Evolutionary conservation across 2,329 filamentous ascomycete species (phyloP), one percentile per base, ranked within the genome.

Genomic region (Alternaria novae-zelandiae): DNA sequence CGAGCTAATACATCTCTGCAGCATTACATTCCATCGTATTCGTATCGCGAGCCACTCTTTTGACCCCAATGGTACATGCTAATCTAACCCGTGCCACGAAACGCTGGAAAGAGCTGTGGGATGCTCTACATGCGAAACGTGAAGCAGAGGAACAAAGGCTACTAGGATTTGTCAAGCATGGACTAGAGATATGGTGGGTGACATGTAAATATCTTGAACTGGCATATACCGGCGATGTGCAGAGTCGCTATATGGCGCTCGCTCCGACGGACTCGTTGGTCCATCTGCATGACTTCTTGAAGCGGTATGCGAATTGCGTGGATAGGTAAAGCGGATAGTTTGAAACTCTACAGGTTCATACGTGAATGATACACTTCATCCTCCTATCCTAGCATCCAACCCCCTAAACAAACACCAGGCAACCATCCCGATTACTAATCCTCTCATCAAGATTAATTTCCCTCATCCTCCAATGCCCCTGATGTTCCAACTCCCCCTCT

Each of bases 391-490:
- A 2, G 0, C 2, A 12, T 7, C 0, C 25, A 17, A 30, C 15
- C 26, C 17, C 23, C 41, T 66, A 72, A 6, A 75, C 55, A 54
- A 74, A 70, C 26, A 70, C 70, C 57, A 75, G 57, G 41, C 66
- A 70, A 1, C 73, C 73, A 43, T 75, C 57, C 54, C 62, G 59
- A 28, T 74, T 75, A 1, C 63, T 65, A 41, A 75, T 75, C 44
- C 73, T 62, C 60, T 75, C 71, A 56, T 74, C 73, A 23, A 75
- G 47, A 20, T 68, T 68, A 21, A 75, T 58, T 11, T 66, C 69
- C 12, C 67, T 61, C 15, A 47, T 61, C 41, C 68, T 63, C 73
- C 72, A 75, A 23, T 68, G 32, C 1, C 72, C 72, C 7, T 61
- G 30, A 12, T 57, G 20, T 21, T 57, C 51, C 17, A 74, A 55